These are phyloP conservation scores for Mychonastes homosphaera DNA, from an alignment of 139 green algal species.

Conservation along the genomic window DNA sequence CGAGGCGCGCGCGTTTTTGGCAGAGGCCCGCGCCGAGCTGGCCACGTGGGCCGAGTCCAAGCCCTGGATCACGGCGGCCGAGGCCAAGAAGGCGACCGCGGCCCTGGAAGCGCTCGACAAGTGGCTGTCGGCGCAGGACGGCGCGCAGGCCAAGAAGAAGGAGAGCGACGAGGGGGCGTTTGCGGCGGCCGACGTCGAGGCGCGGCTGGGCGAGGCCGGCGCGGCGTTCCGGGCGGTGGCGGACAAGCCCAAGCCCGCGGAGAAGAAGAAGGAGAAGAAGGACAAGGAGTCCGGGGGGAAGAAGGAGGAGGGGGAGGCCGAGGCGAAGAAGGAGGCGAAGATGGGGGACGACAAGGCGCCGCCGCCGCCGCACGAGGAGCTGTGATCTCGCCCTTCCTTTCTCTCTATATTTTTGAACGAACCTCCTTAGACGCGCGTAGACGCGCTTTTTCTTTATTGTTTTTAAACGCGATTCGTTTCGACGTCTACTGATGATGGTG, in stretches of 20 bases:
- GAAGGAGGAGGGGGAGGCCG: not conserved
- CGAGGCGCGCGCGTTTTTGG: slow-evolving; percentile 31
- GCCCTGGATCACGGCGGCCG: slow-evolving; percentile 71
- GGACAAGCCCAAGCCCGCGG: slow-evolving; percentile 46
- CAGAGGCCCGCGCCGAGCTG: slow-evolving; percentile 32
- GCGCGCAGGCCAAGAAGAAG: slow-evolving; percentile 44
- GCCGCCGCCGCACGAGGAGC: too few species aligned
- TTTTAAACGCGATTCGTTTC: too few species aligned
- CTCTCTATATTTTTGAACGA: too few species aligned
- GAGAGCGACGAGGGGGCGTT: slow-evolving; percentile 56
- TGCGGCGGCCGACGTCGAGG: slow-evolving; percentile 23
- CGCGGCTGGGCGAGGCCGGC: slow-evolving; percentile 24
- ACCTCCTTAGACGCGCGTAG: too few species aligned
- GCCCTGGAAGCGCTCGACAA: slow-evolving; percentile 42
- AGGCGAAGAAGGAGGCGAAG: not conserved
- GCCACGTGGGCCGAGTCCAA: slow-evolving; percentile 60
- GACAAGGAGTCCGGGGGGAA: not conserved
- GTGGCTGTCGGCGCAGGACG: slow-evolving; percentile 53
- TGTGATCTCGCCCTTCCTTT: too few species aligned
- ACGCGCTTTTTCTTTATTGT: too few species aligned
- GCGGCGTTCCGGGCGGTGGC: slow-evolving; percentile 47
- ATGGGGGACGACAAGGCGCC: too few species aligned
- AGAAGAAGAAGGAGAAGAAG: slow-evolving; percentile 12
- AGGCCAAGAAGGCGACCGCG: slow-evolving; percentile 34
- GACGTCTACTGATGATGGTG: too few species aligned